These are phyloP conservation scores for Reutealis trisperma DNA, from an alignment of 345 rosid species.

Conservation along the genomic window DNA sequence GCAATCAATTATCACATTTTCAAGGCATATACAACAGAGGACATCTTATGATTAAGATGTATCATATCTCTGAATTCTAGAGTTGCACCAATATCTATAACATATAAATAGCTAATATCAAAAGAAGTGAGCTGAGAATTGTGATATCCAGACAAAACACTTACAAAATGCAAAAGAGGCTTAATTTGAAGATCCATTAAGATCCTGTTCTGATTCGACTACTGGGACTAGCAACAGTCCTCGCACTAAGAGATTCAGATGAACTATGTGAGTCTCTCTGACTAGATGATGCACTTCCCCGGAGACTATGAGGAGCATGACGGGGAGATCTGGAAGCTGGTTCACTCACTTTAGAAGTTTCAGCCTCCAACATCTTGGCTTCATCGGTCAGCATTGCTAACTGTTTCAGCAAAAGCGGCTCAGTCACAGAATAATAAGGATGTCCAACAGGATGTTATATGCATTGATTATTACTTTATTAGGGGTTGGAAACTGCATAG, in stretches of 20 bases:
- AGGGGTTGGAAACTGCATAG: not conserved
- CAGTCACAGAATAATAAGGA: not conserved
- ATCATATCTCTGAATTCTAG: not conserved
- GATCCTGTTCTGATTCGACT: slow-evolving; percentile 60
- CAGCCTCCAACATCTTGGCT: slow-evolving; percentile 63
- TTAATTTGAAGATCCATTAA: slow-evolving; percentile 15
- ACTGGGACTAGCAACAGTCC: slow-evolving; percentile 41
- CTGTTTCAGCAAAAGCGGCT: slow-evolving; percentile 37
- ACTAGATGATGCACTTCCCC: slow-evolving; percentile 22
- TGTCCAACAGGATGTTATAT: not conserved
- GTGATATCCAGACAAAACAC: not conserved
- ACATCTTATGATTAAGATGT: not conserved
- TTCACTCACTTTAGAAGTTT: slow-evolving; percentile 43
- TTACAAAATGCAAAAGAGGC: slow-evolving; percentile 28
- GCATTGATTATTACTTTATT: not conserved
- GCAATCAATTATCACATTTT: not conserved
- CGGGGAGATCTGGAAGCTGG: slow-evolving; percentile 41
- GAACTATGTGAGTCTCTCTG: slow-evolving; percentile 41
- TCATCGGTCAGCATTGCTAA: slow-evolving; percentile 58
- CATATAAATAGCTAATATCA: not conserved
- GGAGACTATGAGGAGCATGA: slow-evolving; percentile 31
- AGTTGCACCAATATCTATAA: not conserved
- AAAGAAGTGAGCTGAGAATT: no score
- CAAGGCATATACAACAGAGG: not conserved
- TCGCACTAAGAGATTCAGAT: slow-evolving; percentile 28